Base-by-base conservation (phyloP, 1,284 basidiomycete genomes). In the Cutaneotrichosporon cavernicola region DNA sequence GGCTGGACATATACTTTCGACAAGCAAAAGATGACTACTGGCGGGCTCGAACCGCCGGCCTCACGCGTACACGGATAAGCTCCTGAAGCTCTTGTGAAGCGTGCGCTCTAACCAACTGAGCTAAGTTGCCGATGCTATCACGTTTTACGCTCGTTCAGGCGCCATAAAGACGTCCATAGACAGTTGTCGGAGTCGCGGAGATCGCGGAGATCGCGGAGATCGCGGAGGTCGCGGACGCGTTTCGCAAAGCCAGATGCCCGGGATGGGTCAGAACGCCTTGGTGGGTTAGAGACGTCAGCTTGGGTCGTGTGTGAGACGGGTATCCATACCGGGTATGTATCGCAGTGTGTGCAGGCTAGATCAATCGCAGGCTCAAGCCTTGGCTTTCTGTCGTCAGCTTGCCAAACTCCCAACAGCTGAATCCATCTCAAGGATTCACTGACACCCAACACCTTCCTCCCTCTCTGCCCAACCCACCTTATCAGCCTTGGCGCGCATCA, bases 401-500 rank as follows among this genome's bases (percentile, higher is more conserved):
- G 16, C 10, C 40, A 6, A 18, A 6, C 14, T 18, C 16, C 14
- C 6, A 36, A 13, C 36, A 43, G 40, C 40, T 13, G 40, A 13
- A 18, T 13, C 14, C 40, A 13, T 43, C 16, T 43, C 34, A 8
- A 36, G 34, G 8, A 8, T 3, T 36, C 11, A 36, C 34, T 13
- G 11, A 5, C 34, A 36, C 34, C 34, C 34, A 13, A 36, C 34
- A 36, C 16, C 40, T 8, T 16, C 9, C 40, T 43, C 14, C 14
- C 40, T 13, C 40, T 9, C 10, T 18, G 2, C 40, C 40, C 13
- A 9, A 53, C 57, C 21, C 52, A 68, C 66, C 62, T 68, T 65
- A 16, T 68, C 66, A 2, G 61, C 63, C 66, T 68, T 68, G 43
- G 62, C 58, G 30, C 66, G 61, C 66, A 68, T 43, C 22, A 57